phyloP scores from a whole-genome alignment of 192 early-diverging fungal genomes.

The Linnemannia hyalina region DNA sequence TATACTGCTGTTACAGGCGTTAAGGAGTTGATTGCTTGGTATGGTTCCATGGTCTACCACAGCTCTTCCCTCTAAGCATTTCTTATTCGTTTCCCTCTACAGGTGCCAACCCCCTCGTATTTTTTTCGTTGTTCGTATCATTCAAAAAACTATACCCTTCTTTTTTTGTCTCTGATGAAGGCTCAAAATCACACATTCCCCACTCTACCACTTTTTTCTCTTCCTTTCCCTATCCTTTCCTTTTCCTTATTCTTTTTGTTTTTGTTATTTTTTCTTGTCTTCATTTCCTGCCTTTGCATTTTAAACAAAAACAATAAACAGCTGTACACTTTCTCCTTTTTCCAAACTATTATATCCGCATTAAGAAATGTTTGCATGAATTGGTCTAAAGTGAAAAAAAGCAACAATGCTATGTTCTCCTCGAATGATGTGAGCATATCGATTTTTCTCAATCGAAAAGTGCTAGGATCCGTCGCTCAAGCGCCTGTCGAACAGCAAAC shows the following conservation, averaged over 20 bases:
- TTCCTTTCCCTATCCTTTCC: not conserved
- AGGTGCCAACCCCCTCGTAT: too few relatives aligned
- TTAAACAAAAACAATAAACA: not conserved
- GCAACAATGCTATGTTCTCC: not conserved
- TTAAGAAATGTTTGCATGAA: too few relatives aligned
- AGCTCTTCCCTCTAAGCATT: slow-evolving; percentile 41
- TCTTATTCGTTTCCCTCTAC: not conserved
- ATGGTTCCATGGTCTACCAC: slow-evolving; percentile 55
- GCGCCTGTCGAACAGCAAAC: slow-evolving; percentile 9
- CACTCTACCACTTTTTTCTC: slow-evolving; percentile 2
- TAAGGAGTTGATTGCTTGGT: slow-evolving; percentile 52
- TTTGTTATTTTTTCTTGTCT: not conserved
- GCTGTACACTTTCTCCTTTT: not conserved
- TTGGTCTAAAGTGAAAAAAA: not conserved
- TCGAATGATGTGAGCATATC: too few relatives aligned
- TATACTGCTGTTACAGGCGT: slow-evolving; percentile 54
- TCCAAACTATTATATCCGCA: too few relatives aligned
- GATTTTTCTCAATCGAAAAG: slow-evolving; percentile 23
- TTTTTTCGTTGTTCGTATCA: too few relatives aligned
- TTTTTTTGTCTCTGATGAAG: not conserved
- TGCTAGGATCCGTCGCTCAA: slow-evolving; percentile 14
- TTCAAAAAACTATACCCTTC: not conserved
- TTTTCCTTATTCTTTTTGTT: not conserved
- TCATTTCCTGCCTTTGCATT: not conserved
- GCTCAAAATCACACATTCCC: not conserved